phyloP scores from a whole-genome alignment of 768 basidiomycete genomes.

The Amanita polypyramis region DNA sequence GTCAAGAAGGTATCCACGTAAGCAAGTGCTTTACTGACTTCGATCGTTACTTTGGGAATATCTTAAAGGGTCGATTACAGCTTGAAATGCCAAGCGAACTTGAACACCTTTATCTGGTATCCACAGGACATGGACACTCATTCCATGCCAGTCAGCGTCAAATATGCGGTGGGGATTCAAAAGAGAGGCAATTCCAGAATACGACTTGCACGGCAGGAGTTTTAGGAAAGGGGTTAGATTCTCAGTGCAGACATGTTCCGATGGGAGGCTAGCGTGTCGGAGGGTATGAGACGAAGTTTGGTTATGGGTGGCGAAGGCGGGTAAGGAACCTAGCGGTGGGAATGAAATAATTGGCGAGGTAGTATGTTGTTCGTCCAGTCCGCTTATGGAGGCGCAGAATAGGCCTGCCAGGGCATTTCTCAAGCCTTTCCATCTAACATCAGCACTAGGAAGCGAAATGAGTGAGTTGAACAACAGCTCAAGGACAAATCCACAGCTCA shows the following conservation, averaged over 20 bases:
- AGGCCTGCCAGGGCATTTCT: constrained; percentile 87
- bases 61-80: constrained; percentile 72
- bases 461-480: not conserved
- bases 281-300: constrained; percentile 34
- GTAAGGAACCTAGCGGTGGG: constrained; percentile 48
- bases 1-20: constrained; percentile 2
- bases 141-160: constrained; percentile 87
- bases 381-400: constrained; percentile 88
- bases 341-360: constrained; percentile 34
- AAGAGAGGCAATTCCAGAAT: constrained; percentile 73
- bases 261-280: constrained; percentile 69
- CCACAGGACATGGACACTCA: constrained; percentile 71
- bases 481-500: constrained; percentile 16
- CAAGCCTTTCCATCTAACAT: constrained; percentile 74
- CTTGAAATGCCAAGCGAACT: constrained; percentile 59
- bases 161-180: constrained; percentile 82
- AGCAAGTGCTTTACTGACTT: constrained; percentile 27
- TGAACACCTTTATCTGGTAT: constrained; percentile 45
- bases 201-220: constrained; percentile 85
- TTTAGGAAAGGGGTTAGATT: constrained; percentile 95
- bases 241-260: constrained; percentile 92
- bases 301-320: constrained; percentile 24
- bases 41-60: constrained; percentile 34
- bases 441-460: constrained; percentile 34
- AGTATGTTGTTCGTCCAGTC: constrained; percentile 65